These are phyloP conservation scores for Aspergillus sp. DNA, from an alignment of 2,329 filamentous ascomycete genomes.

Conservation along the genomic window DNA sequence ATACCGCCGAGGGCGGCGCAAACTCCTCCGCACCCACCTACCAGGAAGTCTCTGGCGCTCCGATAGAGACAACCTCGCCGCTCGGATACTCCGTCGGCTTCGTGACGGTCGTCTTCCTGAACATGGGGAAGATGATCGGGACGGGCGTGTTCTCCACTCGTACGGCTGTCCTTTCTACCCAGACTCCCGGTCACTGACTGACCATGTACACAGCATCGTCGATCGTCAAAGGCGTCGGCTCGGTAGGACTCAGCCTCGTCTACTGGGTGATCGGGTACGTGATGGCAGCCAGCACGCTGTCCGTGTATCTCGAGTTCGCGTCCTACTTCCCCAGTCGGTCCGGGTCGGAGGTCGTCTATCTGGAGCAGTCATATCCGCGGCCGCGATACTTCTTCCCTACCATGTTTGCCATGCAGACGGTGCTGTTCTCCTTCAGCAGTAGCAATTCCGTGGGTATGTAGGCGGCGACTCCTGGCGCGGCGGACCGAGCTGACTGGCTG, in stretches of 20 bases:
- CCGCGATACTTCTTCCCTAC: constrained; percentile 65
- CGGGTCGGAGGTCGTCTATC: constrained; percentile 65
- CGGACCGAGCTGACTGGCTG: neutral
- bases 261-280: constrained; percentile 65
- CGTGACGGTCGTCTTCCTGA: constrained; percentile 59
- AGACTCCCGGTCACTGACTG: neutral
- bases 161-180: constrained; percentile 34
- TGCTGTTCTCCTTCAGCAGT: constrained; percentile 64
- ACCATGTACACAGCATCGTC: constrained; percentile 51
- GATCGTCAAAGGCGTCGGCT: constrained; percentile 61
- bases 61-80: constrained; percentile 58
- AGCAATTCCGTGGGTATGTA: constrained; percentile 58
- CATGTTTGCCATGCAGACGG: constrained; percentile 62
- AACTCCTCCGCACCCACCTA: constrained; percentile 55
- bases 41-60: constrained; percentile 62
- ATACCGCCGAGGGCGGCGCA: constrained; percentile 13
- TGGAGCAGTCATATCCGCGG: constrained; percentile 66
- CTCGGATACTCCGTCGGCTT: constrained; percentile 60
- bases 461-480: constrained; percentile 21
- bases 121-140: constrained; percentile 63
- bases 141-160: constrained; percentile 66
- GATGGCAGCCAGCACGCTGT: constrained; percentile 55
- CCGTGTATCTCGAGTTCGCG: constrained; percentile 63
- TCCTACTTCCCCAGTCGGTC: constrained; percentile 67
- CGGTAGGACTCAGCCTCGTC: constrained; percentile 61